phyloP scores from a whole-genome alignment of 1,284 basidiomycete genomes.

The Rhodofomes roseus region DNA sequence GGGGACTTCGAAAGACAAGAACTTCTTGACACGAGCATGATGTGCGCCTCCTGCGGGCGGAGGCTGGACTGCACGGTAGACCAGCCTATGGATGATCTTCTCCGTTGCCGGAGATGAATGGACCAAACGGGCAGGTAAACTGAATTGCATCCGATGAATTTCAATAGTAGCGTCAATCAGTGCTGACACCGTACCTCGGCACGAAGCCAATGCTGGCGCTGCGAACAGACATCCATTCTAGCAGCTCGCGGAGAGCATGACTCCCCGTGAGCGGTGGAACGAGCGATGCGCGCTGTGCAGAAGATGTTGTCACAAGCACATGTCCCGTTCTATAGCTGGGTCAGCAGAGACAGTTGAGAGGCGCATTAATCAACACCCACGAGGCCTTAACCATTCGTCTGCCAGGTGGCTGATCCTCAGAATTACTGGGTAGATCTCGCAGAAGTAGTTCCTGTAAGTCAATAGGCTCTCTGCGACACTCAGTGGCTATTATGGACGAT shows the following conservation, averaged over 20 bases:
- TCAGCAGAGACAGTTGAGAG: no score
- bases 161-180: neutral
- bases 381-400: slow-evolving; percentile 38
- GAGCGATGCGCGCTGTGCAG: slow-evolving; percentile 34
- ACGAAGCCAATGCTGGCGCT: slow-evolving; percentile 41
- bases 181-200: slow-evolving; percentile 41
- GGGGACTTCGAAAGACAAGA: slow-evolving; percentile 26
- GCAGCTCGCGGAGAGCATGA: slow-evolving; percentile 38
- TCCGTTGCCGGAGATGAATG: slow-evolving; percentile 34
- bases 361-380: slow-evolving; percentile 32
- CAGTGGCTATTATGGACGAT: neutral
- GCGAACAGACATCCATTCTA: slow-evolving; percentile 44
- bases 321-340: slow-evolving; percentile 48
- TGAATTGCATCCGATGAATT: slow-evolving; percentile 20
- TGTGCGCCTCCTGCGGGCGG: neutral
- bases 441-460: slow-evolving; percentile 17
- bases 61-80: slow-evolving; percentile 42
- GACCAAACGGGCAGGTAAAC: slow-evolving; percentile 43
- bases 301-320: slow-evolving; percentile 42
- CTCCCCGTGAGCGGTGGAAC: slow-evolving; percentile 49
- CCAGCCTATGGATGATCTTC: slow-evolving; percentile 46
- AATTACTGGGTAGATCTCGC: slow-evolving; percentile 1
- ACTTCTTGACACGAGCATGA: slow-evolving; percentile 5
- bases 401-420: neutral
- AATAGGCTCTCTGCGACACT: slow-evolving; percentile 9